Evolutionary conservation across 805 yeast species (phyloP).

Genomic region (Debaryomyces hansenii): DNA sequence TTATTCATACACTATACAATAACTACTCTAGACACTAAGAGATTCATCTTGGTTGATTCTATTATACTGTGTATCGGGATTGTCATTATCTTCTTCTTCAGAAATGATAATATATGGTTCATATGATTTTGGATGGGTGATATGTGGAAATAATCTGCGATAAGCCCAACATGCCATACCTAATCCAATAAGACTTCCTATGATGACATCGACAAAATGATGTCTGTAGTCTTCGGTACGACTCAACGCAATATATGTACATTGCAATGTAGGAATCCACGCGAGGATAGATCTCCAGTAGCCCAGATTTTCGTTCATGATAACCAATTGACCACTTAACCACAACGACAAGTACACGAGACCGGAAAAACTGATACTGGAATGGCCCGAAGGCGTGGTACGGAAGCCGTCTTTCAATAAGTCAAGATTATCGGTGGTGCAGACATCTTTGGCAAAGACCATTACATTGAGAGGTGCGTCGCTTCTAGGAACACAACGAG

Average conservation of each 20-base stretch:
- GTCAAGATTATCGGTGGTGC: conserved; percentile 51
- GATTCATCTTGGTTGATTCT: neutral
- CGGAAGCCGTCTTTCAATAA: conserved; percentile 69
- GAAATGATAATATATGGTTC: conserved; percentile 35
- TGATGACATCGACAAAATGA: conserved; percentile 79
- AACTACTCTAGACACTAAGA: neutral
- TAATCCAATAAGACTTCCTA: conserved; percentile 71
- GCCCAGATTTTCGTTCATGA: conserved; percentile 49
- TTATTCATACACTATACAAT: neutral
- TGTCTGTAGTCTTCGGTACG: conserved; percentile 93
- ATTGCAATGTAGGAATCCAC: conserved; percentile 61
- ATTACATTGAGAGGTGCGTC: conserved; percentile 55
- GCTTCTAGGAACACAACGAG: conserved; percentile 71
- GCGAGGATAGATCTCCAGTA: conserved; percentile 62
- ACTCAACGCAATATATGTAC: conserved; percentile 75
- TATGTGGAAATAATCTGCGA: conserved; percentile 50
- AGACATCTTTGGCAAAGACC: conserved; percentile 63
- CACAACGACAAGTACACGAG: conserved; percentile 63
- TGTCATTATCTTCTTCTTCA: conserved; percentile 10
- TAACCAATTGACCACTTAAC: conserved; percentile 63
- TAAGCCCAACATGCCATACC: conserved; percentile 60
- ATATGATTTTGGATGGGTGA: conserved; percentile 32
- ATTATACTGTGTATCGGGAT: neutral
- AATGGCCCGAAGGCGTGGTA: conserved; percentile 83
- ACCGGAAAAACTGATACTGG: conserved; percentile 69